Base-by-base conservation (phyloP, 164 flowering plant genomes). In the Chloranthus sessilifolius region DNA sequence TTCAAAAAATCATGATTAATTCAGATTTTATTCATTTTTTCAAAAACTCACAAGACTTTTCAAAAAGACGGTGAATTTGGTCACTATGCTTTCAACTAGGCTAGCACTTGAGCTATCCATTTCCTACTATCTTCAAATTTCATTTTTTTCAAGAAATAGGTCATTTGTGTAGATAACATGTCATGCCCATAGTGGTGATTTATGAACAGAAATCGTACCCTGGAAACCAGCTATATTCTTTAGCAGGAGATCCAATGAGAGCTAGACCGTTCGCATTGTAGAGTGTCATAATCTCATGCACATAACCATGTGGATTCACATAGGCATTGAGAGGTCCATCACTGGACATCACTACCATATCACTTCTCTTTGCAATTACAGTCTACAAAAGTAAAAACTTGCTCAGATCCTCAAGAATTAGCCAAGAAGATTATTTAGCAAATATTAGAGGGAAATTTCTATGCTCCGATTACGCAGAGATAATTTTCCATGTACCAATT, bases 321-420 rank as follows among this genome's bases (percentile, higher is more conserved):
- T 73, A 92, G 20, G 97, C 95, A 70, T 87, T 87, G 28, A 88
- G 81, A 65, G 97, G 99, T 51, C 99, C 99, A 50, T 92, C 94
- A 64, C 68, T 72, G 21, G 92, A 80, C 99, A 88, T 86, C 67
- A 84, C 89, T 65, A 86, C 42, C 83, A 80, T 82, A 63, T 92
- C 92, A 62, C 88, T 84, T 50, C 95, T 69, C 64, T 63, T 80
- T 46, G 91, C 96, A 60, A 92, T 79, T 12, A 78, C 67, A 60
- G 80, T 64, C 98, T 92, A 55, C 68, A 73, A 39, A 25, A 56
- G 26, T 25, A 14, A 5, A 12, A 36, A 39, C 25, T 2, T 7
- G 22, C 1, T 12, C 28, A 25, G 28, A 31, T 23, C 17, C 31
- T 36, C 41, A 31, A 39, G 45, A 1, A 29, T 11, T 1, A 12